These are phyloP conservation scores for Flaveria floridana DNA, from an alignment of 140 eudicot species.

Conservation along the genomic window DNA sequence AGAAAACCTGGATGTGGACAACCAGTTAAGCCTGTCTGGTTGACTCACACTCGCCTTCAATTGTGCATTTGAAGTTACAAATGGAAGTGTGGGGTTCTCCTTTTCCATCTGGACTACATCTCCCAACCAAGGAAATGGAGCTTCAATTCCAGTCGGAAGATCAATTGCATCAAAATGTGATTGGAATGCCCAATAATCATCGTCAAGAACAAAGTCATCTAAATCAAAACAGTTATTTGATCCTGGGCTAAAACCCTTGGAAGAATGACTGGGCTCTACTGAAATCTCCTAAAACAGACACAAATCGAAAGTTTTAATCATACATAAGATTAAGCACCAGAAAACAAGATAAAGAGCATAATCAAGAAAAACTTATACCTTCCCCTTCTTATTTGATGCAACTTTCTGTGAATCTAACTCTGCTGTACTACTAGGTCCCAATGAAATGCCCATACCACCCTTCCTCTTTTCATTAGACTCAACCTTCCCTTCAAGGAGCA, in stretches of 20 bases:
- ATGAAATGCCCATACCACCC: slow-evolving; percentile 38
- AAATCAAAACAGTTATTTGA: slow-evolving; percentile 31
- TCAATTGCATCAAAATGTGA: slow-evolving; percentile 71
- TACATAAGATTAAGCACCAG: neutral
- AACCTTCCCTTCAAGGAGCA: slow-evolving; percentile 36
- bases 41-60: slow-evolving; percentile 11
- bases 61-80: slow-evolving; percentile 21
- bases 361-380: slow-evolving; percentile 25
- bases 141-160: slow-evolving; percentile 81
- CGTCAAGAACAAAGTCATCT: slow-evolving; percentile 48
- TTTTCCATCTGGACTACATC: slow-evolving; percentile 11
- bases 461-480: neutral
- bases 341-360: slow-evolving; percentile 18
- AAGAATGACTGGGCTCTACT: slow-evolving; percentile 11
- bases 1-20: neutral
- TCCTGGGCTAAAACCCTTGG: slow-evolving; percentile 31
- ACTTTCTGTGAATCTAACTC: slow-evolving; percentile 22
- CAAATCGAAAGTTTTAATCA: neutral
- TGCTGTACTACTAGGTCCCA: slow-evolving; percentile 29
- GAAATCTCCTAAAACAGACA: slow-evolving; percentile 26
- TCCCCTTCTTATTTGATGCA: slow-evolving; percentile 23
- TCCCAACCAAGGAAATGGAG: slow-evolving; percentile 62
- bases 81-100: neutral
- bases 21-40: neutral
- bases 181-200: slow-evolving; percentile 53